Evolutionary conservation across 495 filamentous ascomycete genomes (phyloP), one percentile per base, ranked within the genome.

Genomic region (Neurospora discreta): DNA sequence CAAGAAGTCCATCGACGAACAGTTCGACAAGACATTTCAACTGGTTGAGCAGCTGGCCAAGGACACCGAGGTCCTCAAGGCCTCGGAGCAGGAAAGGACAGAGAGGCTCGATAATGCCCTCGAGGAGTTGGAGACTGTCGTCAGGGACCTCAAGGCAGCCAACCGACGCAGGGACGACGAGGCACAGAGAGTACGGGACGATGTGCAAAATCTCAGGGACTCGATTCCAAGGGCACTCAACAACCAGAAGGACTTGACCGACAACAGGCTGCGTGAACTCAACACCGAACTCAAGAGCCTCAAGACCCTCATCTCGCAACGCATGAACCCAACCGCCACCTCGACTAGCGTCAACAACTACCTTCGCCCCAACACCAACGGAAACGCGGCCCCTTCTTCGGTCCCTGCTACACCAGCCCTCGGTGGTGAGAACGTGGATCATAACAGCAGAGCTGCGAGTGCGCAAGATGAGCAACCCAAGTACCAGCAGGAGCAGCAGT

Each of bases 231-330:
- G 91, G 76, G 95, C 94, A 3, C 85, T 99, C 74, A 86, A 94
- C 75, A 91, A 89, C 72, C 93, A 97, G 78, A 93, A 94, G 79
- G 93, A 94, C 73, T 84, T 87, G 67, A 92, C 90, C 52, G 95
- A 98, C 79, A 87, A 83, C 71, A 85, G 92, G 41, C 81, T 99
- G 68, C 91, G 88, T 79, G 96, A 98, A 70, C 87, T 99, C 69
- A 91, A 93, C 71, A 87, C 85, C 11, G 95, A 99, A 80, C 85
- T 99, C 73, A 93, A 92, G 88, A 97, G 94, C 80, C 82, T 99
- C 72, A 98, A 98, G 84, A 90, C 90, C 23, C 83, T 99, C 70
- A 84, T 98, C 78, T 88, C 87, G 58, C 95, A 96, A 80, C 85
- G 93, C 74, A 88, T 97, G 82, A 89, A 89, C 74, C 80, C 82